Percentiles rank a stretch among this genome's conserved stretches.
Conservation (phyloP, 2,329 filamentous ascomycete species). For the Cladosporium sphaerospermum region DNA sequence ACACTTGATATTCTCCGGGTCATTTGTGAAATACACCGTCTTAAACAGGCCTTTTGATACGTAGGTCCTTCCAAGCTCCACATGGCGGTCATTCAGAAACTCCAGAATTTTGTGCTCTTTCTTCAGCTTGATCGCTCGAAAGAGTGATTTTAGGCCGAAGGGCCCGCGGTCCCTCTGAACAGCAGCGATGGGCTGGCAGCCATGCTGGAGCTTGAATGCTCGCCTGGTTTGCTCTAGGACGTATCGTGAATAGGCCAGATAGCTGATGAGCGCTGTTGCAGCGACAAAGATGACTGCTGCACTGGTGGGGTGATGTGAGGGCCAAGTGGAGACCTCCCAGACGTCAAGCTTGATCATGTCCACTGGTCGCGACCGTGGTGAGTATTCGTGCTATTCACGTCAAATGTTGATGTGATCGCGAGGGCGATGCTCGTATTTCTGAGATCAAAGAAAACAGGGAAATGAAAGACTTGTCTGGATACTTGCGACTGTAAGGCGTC, state of each 20-base stretch:
- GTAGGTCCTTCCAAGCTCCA: neutral
- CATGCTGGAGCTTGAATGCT: constrained; percentile 5
- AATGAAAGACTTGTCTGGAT: too few relatives aligned
- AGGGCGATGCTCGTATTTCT: too few relatives aligned
- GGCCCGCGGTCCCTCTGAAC: neutral
- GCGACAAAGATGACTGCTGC: neutral
- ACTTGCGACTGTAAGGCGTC: too few relatives aligned
- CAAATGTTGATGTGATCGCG: too few relatives aligned
- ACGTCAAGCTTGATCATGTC: too few relatives aligned
- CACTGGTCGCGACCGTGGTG: too few relatives aligned
- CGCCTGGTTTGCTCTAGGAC: neutral
- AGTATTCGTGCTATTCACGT: too few relatives aligned
- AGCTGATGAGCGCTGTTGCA: neutral
- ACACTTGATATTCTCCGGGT: constrained; percentile 39
- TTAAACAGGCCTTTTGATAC: neutral
- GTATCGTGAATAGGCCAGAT: constrained; percentile 1
- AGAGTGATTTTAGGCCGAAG: neutral
- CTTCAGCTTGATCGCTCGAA: neutral
- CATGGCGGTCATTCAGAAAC: neutral
- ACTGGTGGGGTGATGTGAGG: neutral
- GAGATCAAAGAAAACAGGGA: too few relatives aligned
- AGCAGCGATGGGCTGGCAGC: neutral
- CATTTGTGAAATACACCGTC: constrained; percentile 15
- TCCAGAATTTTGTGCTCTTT: neutral
- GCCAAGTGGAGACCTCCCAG: neutral